These are phyloP conservation scores for Collybia mongolica DNA, from an alignment of 768 basidiomycete genomes.

Conservation along the genomic window DNA sequence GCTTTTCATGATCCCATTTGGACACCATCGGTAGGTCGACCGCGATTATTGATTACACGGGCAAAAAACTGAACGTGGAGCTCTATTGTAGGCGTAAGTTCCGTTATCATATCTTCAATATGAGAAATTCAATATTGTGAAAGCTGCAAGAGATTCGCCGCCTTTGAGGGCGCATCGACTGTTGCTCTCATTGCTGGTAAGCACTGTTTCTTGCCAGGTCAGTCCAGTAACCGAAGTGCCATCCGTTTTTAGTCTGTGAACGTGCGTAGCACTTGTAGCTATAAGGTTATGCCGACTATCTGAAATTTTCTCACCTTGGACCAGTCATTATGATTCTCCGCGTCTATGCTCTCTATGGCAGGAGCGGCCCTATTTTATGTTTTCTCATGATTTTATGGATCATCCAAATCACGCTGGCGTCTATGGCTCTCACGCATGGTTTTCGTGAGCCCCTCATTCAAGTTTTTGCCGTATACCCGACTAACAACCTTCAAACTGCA, in stretches of 20 bases:
- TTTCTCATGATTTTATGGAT: slow-evolving; percentile 21
- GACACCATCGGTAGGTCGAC: slow-evolving; percentile 14
- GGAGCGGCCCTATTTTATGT: slow-evolving; percentile 13
- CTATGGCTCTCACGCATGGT: slow-evolving; percentile 19
- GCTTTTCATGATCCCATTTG: slow-evolving; percentile 23
- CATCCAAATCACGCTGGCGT: slow-evolving; percentile 21
- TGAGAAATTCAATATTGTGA: neutral
- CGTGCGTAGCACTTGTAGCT: slow-evolving; percentile 7
- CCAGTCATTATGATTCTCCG: slow-evolving; percentile 31
- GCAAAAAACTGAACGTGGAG: neutral
- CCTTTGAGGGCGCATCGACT: slow-evolving; percentile 27
- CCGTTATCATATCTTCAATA: neutral
- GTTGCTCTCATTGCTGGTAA: slow-evolving; percentile 23
- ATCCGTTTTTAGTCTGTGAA: slow-evolving; percentile 17
- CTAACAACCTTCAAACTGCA: slow-evolving; percentile 1
- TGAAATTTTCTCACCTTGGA: neutral
- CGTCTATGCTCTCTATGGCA: slow-evolving; percentile 26
- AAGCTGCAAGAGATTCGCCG: slow-evolving; percentile 23
- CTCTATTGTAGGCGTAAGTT: slow-evolving; percentile 3
- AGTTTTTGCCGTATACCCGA: neutral
- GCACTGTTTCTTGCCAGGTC: neutral
- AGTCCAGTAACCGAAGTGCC: neutral
- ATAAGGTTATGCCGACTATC: neutral
- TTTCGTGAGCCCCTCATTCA: slow-evolving; percentile 17
- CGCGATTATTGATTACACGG: neutral